phyloP scores from a whole-genome alignment of 176 grass and related monocot species.

The Chloris gayana region DNA sequence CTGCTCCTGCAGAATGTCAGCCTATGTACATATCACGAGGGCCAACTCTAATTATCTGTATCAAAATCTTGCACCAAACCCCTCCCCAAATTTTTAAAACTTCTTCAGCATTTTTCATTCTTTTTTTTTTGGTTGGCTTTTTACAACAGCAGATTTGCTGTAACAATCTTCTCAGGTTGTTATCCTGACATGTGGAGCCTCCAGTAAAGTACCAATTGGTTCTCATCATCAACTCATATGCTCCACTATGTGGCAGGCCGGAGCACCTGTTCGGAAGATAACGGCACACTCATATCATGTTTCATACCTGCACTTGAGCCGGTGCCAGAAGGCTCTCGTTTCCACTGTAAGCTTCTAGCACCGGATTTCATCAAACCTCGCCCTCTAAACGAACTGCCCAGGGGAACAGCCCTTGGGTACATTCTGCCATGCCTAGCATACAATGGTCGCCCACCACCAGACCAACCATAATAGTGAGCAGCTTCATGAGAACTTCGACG shows the following conservation, averaged over 20 bases:
- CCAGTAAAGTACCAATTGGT: constrained; percentile 18
- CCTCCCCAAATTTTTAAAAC: neutral
- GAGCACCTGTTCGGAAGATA: constrained; percentile 53
- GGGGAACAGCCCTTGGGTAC: constrained; percentile 61
- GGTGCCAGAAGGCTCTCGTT: constrained; percentile 59
- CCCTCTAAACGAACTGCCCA: constrained; percentile 55
- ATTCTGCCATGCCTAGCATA: constrained; percentile 66
- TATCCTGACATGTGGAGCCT: constrained; percentile 10
- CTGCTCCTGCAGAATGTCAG: constrained; percentile 12
- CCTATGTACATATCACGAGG: constrained; percentile 9
- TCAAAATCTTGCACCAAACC: neutral
- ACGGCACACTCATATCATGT: constrained; percentile 46
- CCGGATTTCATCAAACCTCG: constrained; percentile 67
- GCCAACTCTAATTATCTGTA: constrained; percentile 25
- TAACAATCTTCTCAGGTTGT: constrained; percentile 32
- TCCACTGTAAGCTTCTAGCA: constrained; percentile 96
- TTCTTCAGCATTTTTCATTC: constrained; percentile 23
- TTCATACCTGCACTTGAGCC: constrained; percentile 45
- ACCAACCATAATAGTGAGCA: constrained; percentile 78
- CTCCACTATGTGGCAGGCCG: constrained; percentile 45
- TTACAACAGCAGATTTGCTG: constrained; percentile 42
- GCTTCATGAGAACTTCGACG: constrained; percentile 81
- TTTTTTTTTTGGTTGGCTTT: constrained; percentile 27
- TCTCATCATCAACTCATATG: constrained; percentile 39
- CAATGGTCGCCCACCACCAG: constrained; percentile 50